Base-by-base conservation (phyloP, 495 filamentous ascomycete species). In the Parachaetomium inaequale region DNA sequence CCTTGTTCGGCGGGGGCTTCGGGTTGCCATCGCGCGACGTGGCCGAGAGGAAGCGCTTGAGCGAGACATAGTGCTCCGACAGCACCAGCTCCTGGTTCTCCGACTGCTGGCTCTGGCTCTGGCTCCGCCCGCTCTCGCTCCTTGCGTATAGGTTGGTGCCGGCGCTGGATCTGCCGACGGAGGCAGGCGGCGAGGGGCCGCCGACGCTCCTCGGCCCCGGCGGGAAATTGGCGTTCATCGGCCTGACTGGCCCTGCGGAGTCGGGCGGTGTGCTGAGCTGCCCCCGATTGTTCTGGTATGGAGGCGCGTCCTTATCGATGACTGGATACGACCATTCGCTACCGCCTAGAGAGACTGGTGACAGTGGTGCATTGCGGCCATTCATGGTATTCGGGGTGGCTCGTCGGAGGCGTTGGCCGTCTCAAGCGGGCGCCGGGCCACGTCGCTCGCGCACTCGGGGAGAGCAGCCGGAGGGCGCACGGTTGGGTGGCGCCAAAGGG, bases 311-410 rank as follows among this genome's bases (percentile, higher is more conserved):
- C 63, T 79, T 80, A 61, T 81, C 77, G 66, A 68, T 66, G 46
- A 71, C 71, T 51, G 87, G 83, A 71, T 95, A 93, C 68, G 91
- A 92, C 92, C 91, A 96, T 75, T 96, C 92, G 77, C 87, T 95
- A 66, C 88, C 87, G 69, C 87, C 85, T 82, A 83, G 65, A 73
- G 91, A 93, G 72, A 90, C 86, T 71, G 91, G 91, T 72, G 91
- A 93, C 76, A 93, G 85, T 64, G 89, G 88, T 71, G 78, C 77
- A 81, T 81, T 79, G 70, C 78, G 77, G 62, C 72, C 74, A 69
- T 76, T 80, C 78, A 81, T 81, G 66, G 67, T 77, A 63, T 69
- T 68, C 65, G 61, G 51, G n/a, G 57, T 50, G 29, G 54, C 25
- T 46, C 53, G 63, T 61, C 58, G 55, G 61, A n/a, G 45, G 52